Evolutionary conservation across 2,329 filamentous ascomycete genomes (phyloP).

Genomic region (Phyllosticta paracitricarpa): DNA sequence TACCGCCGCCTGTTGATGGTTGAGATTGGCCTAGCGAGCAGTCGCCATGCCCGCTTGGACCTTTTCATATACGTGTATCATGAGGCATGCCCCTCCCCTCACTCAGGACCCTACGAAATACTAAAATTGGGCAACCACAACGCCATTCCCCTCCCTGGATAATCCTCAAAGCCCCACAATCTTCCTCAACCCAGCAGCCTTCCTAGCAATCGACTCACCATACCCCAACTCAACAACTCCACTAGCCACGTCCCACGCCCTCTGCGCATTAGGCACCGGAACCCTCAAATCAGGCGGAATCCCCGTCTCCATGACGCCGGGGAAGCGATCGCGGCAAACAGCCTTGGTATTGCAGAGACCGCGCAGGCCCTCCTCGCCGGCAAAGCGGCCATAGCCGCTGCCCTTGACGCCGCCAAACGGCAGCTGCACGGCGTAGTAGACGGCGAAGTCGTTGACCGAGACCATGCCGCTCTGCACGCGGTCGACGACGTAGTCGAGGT

Average conservation of each 20-base stretch:
- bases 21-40: too few relatives aligned
- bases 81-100: too few relatives aligned
- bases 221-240: slow-evolving; percentile 41
- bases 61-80: too few relatives aligned
- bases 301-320: slow-evolving; percentile 50
- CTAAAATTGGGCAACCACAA: too few relatives aligned
- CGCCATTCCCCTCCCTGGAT: background rate
- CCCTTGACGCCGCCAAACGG: slow-evolving; percentile 89
- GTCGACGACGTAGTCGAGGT: slow-evolving; percentile 54
- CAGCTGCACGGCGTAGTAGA: slow-evolving; percentile 85
- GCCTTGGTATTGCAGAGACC: slow-evolving; percentile 81
- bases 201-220: slow-evolving; percentile 30
- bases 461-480: slow-evolving; percentile 80
- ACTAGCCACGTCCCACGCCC: slow-evolving; percentile 33
- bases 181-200: slow-evolving; percentile 30
- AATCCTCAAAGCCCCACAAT: slow-evolving; percentile 10
- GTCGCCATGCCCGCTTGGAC: too few relatives aligned
- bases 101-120: too few relatives aligned
- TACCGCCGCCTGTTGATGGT: too few relatives aligned
- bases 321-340: slow-evolving; percentile 66
- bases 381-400: slow-evolving; percentile 85
- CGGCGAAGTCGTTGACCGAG: slow-evolving; percentile 88
- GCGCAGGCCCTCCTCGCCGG: slow-evolving; percentile 76
- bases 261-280: slow-evolving; percentile 46
- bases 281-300: slow-evolving; percentile 78